A percentile compares a stretch with the other conserved stretches of the same genome.
Evolutionary conservation across 2,329 filamentous ascomycete species (phyloP).

Genomic region (Xylaria polymorpha): DNA sequence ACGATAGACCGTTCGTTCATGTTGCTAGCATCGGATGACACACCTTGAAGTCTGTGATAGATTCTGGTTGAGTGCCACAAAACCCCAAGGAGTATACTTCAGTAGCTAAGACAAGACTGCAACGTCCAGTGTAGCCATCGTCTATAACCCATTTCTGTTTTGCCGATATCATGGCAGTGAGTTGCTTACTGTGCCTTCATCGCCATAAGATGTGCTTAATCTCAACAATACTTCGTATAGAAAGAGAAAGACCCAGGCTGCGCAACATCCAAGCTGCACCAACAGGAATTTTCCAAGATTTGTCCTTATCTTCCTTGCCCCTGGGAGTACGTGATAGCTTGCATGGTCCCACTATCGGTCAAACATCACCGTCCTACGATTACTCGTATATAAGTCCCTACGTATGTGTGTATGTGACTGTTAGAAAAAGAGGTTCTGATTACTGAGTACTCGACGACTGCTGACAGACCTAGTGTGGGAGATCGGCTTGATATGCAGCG

Average conservation of each 20-base stretch:
- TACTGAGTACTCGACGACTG: neutral
- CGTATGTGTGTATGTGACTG: neutral
- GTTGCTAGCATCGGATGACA: neutral
- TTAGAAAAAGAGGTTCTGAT: neutral
- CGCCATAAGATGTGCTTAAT: neutral
- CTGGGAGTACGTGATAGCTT: neutral
- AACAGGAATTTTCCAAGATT: constrained; percentile 2
- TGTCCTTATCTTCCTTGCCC: neutral
- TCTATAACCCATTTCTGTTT: neutral
- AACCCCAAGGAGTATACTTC: too few relatives aligned
- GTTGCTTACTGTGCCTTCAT: neutral
- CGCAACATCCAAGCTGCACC: constrained; percentile 14
- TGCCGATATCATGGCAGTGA: neutral
- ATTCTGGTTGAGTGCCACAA: too few relatives aligned
- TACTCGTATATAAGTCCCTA: neutral
- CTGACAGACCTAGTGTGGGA: neutral
- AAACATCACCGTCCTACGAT: neutral
- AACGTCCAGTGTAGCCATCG: neutral
- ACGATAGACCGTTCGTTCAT: neutral
- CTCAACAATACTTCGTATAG: neutral
- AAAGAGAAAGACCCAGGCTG: neutral
- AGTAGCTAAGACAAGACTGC: neutral
- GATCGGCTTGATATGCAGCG: constrained; percentile 5
- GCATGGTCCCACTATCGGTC: neutral
- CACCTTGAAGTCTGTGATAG: too few relatives aligned